Base-by-base conservation (phyloP, 1,284 basidiomycete genomes). In the Rhodotorula sp. region DNA sequence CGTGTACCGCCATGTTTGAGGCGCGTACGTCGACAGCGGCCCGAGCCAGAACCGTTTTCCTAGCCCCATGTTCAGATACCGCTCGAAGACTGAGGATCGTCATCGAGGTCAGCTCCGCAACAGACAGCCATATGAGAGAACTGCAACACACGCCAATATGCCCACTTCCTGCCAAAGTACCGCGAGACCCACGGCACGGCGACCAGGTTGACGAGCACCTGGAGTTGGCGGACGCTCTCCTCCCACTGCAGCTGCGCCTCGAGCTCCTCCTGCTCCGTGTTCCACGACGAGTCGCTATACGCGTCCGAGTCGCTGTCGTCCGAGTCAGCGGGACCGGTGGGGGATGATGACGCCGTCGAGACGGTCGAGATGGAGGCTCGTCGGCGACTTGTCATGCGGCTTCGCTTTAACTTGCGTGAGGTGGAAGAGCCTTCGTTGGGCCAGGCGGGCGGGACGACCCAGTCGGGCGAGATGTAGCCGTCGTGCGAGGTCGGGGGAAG, bases 171-270 rank as follows among this genome's bases (percentile, higher is more conserved):
- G 13, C 71, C 71, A 28, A 67, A 67, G 57, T 67, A 73, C 37
- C 70, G 37, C 28, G 66, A 58, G 16, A 67, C 48, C 54, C 59
- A 73, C 18, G 71, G 71, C 4, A 73, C 53, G 10, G 62, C 58
- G 44, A 73, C 71, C 64, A 73, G 59, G 62, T 66, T 70, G 28
- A 68, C 51, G 18, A 73, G 48, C 16, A 54, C 59, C 11, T 73
- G 61, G 20, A 73, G 44, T 28, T 73, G 71, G 9, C 69, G 47
- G 26, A 73, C 9, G 20, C 66, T 68, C 53, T 70, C 71, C 48
- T 73, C 69, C 58, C 67, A 73, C 59, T 73, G 71, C n/a, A 64
- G 54, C 53, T 73, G 69, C 24, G 66, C 71, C 28, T 73, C 71
- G 24, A 26, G 37, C 11, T 52, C 52, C 26, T 44, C 58, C 9